A percentile compares a stretch with the other conserved stretches of the same genome.
These are phyloP conservation scores for Jackrogersella minutella DNA, from an alignment of 495 filamentous ascomycete species.

Conservation along the genomic window DNA sequence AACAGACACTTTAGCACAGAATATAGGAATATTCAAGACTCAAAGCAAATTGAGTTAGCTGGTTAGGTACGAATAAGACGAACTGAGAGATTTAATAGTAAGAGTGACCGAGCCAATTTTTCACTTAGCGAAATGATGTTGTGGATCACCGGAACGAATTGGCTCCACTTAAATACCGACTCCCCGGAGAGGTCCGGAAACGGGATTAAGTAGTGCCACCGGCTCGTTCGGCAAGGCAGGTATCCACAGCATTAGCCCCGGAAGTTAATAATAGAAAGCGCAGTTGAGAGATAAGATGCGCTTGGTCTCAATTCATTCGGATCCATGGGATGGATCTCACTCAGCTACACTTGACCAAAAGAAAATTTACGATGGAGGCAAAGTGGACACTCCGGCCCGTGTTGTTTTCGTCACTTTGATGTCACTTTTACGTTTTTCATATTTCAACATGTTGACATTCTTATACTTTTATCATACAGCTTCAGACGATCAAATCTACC, in stretches of 20 bases:
- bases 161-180: constrained; percentile 17
- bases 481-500: background rate
- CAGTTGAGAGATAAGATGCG: background rate
- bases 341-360: constrained; percentile 2
- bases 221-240: constrained; percentile 19
- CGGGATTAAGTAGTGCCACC: constrained; percentile 4
- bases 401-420: constrained; percentile 36
- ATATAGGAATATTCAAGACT: too few species aligned
- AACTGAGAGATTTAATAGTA: background rate
- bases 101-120: background rate
- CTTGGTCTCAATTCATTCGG: constrained; percentile 8
- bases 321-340: too few species aligned
- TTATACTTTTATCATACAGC: background rate
- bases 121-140: background rate
- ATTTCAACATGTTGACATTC: constrained; percentile 4
- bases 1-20: background rate
- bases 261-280: background rate
- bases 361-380: background rate
- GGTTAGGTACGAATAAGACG: too few species aligned
- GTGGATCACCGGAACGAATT: constrained; percentile 12
- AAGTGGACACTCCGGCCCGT: constrained; percentile 28
- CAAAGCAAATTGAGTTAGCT: too few species aligned
- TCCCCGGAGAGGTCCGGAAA: background rate
- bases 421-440: constrained; percentile 30
- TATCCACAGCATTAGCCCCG: constrained; percentile 7